A percentile compares a stretch with the other conserved stretches of the same genome.
phyloP scores from a whole-genome alignment of 345 rosid species.

The Triadica sebifera region DNA sequence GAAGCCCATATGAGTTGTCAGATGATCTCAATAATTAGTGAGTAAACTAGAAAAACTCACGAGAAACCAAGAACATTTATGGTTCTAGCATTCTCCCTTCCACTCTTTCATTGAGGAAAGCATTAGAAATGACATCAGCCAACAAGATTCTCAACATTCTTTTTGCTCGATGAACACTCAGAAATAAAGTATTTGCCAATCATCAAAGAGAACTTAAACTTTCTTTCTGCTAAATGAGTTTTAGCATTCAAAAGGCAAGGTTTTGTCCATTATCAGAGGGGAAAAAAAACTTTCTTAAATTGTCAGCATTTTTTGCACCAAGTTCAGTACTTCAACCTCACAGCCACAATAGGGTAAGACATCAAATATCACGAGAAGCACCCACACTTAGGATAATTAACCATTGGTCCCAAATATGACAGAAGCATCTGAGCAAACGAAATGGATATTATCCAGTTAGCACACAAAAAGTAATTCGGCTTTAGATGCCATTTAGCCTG shows the following conservation, averaged over 20 bases:
- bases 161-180: not conserved
- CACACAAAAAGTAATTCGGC: not conserved
- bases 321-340: not conserved
- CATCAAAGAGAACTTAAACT: not conserved
- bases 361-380: not conserved
- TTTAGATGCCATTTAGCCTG: not conserved
- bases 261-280: not conserved
- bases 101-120: not conserved
- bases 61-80: not conserved
- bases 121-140: not conserved
- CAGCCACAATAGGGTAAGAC: not conserved
- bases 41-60: not conserved
- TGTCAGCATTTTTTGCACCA: not conserved
- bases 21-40: not conserved
- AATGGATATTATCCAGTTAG: conserved; percentile 7
- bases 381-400: not conserved
- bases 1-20: not conserved
- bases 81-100: no score
- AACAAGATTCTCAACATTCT: not conserved
- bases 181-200: not conserved
- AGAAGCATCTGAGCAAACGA: not conserved
- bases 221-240: not conserved
- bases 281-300: not conserved
- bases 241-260: not conserved
- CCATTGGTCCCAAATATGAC: conserved; percentile 1